Percentiles rank a stretch among this genome's conserved stretches.
These are phyloP conservation scores for Allium fistulosum DNA, from an alignment of 106 monocot species.

Conservation along the genomic window DNA sequence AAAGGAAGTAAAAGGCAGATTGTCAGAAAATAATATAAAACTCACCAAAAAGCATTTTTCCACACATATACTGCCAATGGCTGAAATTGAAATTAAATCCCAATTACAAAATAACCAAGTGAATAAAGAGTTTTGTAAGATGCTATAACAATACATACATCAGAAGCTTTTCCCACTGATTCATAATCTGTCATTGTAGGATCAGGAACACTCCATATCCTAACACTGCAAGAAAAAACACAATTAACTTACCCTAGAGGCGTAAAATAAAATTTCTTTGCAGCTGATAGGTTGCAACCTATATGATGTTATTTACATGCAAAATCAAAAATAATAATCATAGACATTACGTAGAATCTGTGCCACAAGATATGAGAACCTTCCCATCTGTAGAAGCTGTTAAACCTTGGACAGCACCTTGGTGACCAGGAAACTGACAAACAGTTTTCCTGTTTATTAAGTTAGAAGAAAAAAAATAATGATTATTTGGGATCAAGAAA, in stretches of 20 bases:
- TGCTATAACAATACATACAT: conserved; percentile 28
- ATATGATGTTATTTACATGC: no score
- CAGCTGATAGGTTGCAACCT: no score
- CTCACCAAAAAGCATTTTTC: conserved; percentile 95
- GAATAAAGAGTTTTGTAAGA: no score
- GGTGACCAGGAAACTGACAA: conserved; percentile 80
- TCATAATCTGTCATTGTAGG: conserved; percentile 31
- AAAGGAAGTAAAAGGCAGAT: background rate
- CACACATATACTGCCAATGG: conserved; percentile 59
- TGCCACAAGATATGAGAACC: conserved; percentile 84
- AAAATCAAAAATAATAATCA: no score
- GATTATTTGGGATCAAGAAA: background rate
- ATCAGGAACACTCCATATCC: conserved; percentile 73
- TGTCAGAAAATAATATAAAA: background rate
- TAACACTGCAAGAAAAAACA: conserved; percentile 40
- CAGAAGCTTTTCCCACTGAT: conserved; percentile 13
- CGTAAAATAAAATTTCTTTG: no score
- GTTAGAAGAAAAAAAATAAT: background rate
- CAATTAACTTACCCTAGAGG: background rate
- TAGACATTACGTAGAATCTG: conserved; percentile 55
- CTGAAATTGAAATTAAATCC: conserved; percentile 32
- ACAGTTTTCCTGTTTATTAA: conserved; percentile 62
- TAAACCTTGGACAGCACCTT: conserved; percentile 78
- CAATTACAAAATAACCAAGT: no score
- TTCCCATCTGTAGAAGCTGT: conserved; percentile 79